These are phyloP conservation scores for Venturia pyrina DNA, from an alignment of 2,329 filamentous ascomycete genomes.

Conservation along the genomic window DNA sequence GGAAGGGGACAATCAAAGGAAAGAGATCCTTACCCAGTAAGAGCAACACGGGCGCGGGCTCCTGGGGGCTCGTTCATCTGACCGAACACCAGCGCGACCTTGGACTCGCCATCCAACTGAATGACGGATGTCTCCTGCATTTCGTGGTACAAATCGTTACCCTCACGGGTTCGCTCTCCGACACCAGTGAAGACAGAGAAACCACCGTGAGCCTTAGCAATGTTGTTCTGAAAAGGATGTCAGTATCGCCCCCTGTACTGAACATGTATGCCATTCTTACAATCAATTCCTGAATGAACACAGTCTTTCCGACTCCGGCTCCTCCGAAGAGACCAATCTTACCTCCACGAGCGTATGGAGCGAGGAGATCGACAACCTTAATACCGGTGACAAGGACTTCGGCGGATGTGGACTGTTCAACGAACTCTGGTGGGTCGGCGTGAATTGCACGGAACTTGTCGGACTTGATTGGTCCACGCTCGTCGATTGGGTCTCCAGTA, in stretches of 20 bases:
- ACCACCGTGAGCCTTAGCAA: conserved; percentile 99
- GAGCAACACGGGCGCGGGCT: conserved; percentile 98
- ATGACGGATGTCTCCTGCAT: conserved; percentile 99
- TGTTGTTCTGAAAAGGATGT: conserved; percentile 68
- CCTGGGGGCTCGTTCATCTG: conserved; percentile 99
- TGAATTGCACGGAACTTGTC: conserved; percentile 84
- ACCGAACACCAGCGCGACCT: conserved; percentile 98
- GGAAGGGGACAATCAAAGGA: too few species aligned
- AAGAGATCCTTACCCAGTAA: conserved; percentile 56
- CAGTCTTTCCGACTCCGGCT: conserved; percentile 99
- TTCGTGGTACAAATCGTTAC: conserved; percentile 99
- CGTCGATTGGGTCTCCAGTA: conserved; percentile 99
- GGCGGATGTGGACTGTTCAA: conserved; percentile 89
- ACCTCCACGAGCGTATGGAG: conserved; percentile 99
- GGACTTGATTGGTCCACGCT: conserved; percentile 95
- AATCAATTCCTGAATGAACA: conserved; percentile 99
- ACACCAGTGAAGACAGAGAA: conserved; percentile 99
- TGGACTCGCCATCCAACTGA: conserved; percentile 97
- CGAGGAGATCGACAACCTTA: conserved; percentile 99
- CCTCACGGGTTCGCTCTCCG: conserved; percentile 99
- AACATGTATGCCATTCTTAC: conserved; percentile 33
- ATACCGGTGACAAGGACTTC: conserved; percentile 98
- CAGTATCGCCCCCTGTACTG: neutral
- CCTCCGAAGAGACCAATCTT: conserved; percentile 99
- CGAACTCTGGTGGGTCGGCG: conserved; percentile 84